phyloP scores from a whole-genome alignment of 129 eudicot species.

The Saussurea involucrata region DNA sequence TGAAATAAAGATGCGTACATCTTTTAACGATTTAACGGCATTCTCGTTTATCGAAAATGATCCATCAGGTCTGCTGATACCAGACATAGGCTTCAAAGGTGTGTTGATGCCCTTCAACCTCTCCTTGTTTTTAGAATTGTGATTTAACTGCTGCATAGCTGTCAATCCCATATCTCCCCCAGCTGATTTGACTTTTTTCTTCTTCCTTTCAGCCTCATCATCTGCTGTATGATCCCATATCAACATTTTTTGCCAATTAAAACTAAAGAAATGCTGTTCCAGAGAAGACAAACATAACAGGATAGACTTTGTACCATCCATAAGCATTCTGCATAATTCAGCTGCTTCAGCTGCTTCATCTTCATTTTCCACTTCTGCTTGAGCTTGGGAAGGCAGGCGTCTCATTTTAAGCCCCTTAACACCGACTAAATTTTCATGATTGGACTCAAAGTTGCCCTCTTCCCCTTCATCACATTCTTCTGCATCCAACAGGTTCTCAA shows the following conservation, averaged over 20 bases:
- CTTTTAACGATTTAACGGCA: conserved; percentile 29
- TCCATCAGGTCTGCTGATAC: conserved; percentile 35
- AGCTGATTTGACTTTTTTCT: conserved; percentile 60
- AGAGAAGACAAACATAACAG: neutral
- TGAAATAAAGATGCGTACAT: conserved; percentile 29
- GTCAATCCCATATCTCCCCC: conserved; percentile 35
- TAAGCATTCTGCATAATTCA: conserved; percentile 87
- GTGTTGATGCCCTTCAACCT: conserved; percentile 43
- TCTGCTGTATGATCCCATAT: conserved; percentile 39
- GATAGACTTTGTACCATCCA: conserved; percentile 68
- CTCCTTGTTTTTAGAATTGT: conserved; percentile 42
- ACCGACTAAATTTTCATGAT: conserved; percentile 53
- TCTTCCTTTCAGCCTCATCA: conserved; percentile 82
- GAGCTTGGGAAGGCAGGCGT: conserved; percentile 78
- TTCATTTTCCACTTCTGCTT: conserved; percentile 84
- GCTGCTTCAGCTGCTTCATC: conserved; percentile 99
- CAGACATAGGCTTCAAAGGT: conserved; percentile 34
- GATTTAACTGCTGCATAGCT: conserved; percentile 30
- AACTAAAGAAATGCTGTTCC: neutral
- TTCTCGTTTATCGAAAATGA: conserved; percentile 34
- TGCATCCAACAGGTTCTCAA: conserved; percentile 91
- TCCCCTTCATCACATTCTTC: conserved; percentile 81
- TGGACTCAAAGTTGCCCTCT: conserved; percentile 58
- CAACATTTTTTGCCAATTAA: neutral
- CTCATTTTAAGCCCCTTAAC: conserved; percentile 93